These are phyloP conservation scores for Talaromyces ruber DNA, from an alignment of 495 filamentous ascomycete species.

Conservation along the genomic window DNA sequence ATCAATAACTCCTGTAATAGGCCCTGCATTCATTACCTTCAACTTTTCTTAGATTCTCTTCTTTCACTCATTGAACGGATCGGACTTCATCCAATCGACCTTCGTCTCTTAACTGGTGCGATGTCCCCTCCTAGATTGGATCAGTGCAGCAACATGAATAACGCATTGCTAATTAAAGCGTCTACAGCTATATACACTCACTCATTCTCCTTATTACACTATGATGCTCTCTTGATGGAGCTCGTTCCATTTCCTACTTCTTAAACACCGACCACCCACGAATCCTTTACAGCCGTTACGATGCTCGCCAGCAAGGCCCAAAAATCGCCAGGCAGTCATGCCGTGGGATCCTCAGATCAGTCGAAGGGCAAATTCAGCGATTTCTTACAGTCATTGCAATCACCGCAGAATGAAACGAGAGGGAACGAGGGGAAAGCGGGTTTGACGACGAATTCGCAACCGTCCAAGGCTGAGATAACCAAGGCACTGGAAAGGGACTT, in stretches of 20 bases:
- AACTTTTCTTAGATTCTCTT: not conserved
- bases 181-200: not conserved
- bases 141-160: not conserved
- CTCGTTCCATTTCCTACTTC: not conserved
- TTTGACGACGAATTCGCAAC: not conserved
- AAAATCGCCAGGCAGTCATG: not conserved
- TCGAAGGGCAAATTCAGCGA: not conserved
- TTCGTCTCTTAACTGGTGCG: not conserved
- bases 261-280: not conserved
- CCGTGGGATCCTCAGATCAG: not conserved
- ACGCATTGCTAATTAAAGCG: not conserved
- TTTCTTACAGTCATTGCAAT: not conserved
- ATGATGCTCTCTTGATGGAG: not conserved
- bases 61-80: not conserved
- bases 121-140: not conserved
- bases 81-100: not conserved
- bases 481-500: conserved; percentile 26
- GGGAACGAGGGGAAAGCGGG: not conserved
- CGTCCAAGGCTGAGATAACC: not conserved
- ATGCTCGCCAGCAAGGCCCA: not conserved
- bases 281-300: not conserved
- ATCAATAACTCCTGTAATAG: not conserved
- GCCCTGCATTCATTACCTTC: not conserved
- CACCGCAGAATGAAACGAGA: conserved; percentile 8
- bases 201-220: not conserved